Base-by-base conservation (phyloP, 2,329 filamentous ascomycete genomes). In the Verticillium nubilum region DNA sequence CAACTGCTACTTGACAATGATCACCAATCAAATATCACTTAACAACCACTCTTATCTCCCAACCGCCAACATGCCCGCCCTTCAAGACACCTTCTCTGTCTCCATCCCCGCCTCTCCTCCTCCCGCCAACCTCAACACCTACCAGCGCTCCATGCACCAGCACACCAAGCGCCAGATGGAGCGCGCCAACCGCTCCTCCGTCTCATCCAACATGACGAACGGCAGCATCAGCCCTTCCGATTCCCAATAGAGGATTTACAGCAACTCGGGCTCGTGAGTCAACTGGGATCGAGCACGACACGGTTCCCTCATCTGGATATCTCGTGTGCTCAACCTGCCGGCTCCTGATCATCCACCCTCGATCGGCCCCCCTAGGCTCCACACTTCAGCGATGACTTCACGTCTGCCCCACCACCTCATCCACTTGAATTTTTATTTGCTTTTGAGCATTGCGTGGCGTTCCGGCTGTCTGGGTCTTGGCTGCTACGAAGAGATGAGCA, bases 81-180 rank as follows among this genome's bases (percentile, higher is more conserved):
- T 68, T 52, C 70, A 75, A 28, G 54, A 56, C 54, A 26, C 54
- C 54, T 56, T 47, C 54, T 27, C 33, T 37, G 54, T 56, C 35
- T 67, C 68, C 63, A 71, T 76, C 56, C 73, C 74, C 60, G 62
- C 67, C 61, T 76, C 73, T 58, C 70, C 73, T 26, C 73, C 75
- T 57, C 75, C 73, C 13, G 76, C 77, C 53, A 80, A 80, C 64
- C 78, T 83, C 63, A 80, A 80, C 5, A 82, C 71, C 56, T 89
- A 89, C 66, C 75, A 85, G 15, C 80, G 79, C 61, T 82, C 78
- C 60, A 88, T 89, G 82, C 83, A 85, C 68, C 78, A 82, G 58
- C 84, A 88, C 74, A 88, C 86, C 62, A 86, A 85, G 76, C 77
- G 80, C 59, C 86, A 87, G 69, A 86, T 89, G 83, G 84, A 88